Evolutionary conservation across 2,329 filamentous ascomycete genomes (phyloP), one percentile per base, ranked within the genome.

Genomic region (Herpotrichia juniperi): DNA sequence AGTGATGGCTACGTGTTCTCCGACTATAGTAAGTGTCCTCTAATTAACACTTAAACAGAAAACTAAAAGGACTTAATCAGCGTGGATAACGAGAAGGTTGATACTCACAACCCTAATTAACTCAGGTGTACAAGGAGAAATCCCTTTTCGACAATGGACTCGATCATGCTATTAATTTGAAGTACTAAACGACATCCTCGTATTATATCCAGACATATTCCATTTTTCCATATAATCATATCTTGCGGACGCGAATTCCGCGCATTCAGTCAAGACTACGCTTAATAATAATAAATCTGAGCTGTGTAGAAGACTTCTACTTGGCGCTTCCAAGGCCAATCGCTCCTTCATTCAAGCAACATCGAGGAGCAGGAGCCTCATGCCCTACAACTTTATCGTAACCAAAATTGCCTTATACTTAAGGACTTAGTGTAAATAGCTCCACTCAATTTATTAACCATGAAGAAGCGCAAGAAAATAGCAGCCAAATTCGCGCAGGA

Each of bases 1-100:
- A 77, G 76, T 1, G 77, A 79, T 48, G 77, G 77, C 4, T 66
- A 77, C 11, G 73, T 78, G 9, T 71, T 71, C 40, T 68, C 66
- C 11, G 64, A 79, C 54, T 78, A 75, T 62, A 77, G 71, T 73
- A 59, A 64, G 69, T 61, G 4, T n/a, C n/a, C n/a, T n/a, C n/a
- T n/a, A 3, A 10, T 4, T 24, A 19, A 30, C 35, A 16, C 57
- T 63, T 49, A 64, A n/a, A 21, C 32, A 24, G 12, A 12, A 7
- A 34, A 8, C 10, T 7, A 19, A 12, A 48, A 50, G 30, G 8
- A 48, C 14, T 32, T 40, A 66, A 67, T 79, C 34, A 76, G 77
- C 8, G 76, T 78, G 26, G 76, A 78, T 21, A 76, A 80, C 53
- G 64, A 64, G 19, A 67, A 70, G 39, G 76, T 79, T 11, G 75